Percentiles rank a stretch among this genome's conserved stretches.
These are phyloP conservation scores for Paecilomyces fulvus DNA, from an alignment of 2,329 filamentous ascomycete species.

Conservation along the genomic window DNA sequence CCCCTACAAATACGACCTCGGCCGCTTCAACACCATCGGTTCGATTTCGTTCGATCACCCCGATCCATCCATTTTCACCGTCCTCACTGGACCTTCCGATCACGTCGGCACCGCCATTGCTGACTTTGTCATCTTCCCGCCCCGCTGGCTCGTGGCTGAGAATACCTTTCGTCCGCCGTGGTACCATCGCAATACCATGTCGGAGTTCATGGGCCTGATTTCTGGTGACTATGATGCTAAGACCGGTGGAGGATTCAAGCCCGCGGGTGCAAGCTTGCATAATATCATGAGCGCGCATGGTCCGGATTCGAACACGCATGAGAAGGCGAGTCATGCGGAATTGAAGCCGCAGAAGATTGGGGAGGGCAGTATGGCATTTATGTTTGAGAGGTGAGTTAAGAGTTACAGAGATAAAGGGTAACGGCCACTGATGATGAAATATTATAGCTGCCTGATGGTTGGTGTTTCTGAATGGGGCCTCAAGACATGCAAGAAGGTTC, in stretches of 20 bases:
- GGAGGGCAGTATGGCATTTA: constrained; percentile 55
- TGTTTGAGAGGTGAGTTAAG: constrained; percentile 48
- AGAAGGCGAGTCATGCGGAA: constrained; percentile 45
- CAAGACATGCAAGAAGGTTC: constrained; percentile 61
- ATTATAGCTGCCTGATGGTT: constrained; percentile 52
- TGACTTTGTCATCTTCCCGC: constrained; percentile 58
- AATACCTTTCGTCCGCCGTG: constrained; percentile 54
- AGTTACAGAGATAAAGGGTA: not conserved
- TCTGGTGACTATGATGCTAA: constrained; percentile 54
- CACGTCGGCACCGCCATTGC: constrained; percentile 54
- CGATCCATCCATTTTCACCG: constrained; percentile 69
- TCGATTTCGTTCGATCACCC: constrained; percentile 68
- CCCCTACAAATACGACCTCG: constrained; percentile 74
- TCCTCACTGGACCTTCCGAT: constrained; percentile 51
- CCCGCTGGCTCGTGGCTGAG: constrained; percentile 55
- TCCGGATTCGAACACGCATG: constrained; percentile 48
- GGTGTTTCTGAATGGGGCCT: constrained; percentile 66
- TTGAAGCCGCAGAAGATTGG: constrained; percentile 50
- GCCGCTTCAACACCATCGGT: constrained; percentile 67
- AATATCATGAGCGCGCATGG: constrained; percentile 66
- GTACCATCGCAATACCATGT: constrained; percentile 59
- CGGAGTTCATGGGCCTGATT: constrained; percentile 59
- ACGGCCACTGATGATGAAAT: constrained; percentile 35
- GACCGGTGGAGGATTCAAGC: constrained; percentile 48
- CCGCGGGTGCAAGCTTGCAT: constrained; percentile 55